phyloP scores from a whole-genome alignment of 2,329 filamentous ascomycete species.

The Dendrostoma leiphaemia region DNA sequence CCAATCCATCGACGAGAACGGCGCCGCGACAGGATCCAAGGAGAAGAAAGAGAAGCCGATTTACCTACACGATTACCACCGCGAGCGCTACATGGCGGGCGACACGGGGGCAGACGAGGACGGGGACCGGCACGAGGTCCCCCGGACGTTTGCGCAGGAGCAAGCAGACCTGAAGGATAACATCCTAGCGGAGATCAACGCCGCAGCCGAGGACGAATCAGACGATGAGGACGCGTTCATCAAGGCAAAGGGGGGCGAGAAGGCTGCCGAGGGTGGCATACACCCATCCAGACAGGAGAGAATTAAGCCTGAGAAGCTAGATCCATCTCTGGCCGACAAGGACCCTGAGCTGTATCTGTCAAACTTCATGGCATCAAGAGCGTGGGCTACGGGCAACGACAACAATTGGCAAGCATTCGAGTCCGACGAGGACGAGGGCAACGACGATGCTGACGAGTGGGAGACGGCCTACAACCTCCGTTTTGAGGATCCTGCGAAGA shows the following conservation, averaged over 20 bases:
- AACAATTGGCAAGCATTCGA: slow-evolving; percentile 78
- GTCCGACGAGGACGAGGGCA: slow-evolving; percentile 85
- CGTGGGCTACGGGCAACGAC: slow-evolving; percentile 74
- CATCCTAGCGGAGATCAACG: slow-evolving; percentile 79
- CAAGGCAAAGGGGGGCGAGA: slow-evolving; percentile 59
- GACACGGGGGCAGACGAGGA: slow-evolving; percentile 57
- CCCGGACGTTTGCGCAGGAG: slow-evolving; percentile 80
- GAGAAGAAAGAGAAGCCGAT: slow-evolving; percentile 78
- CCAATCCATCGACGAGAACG: slow-evolving; percentile 55
- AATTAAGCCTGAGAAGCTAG: slow-evolving; percentile 53
- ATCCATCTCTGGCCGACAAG: slow-evolving; percentile 76
- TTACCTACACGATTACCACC: slow-evolving; percentile 85
- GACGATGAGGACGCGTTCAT: slow-evolving; percentile 73
- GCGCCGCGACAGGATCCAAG: slow-evolving; percentile 25
- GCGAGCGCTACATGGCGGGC: slow-evolving; percentile 80
- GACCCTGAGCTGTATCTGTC: slow-evolving; percentile 88
- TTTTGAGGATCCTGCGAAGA: slow-evolving; percentile 86
- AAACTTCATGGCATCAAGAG: slow-evolving; percentile 89
- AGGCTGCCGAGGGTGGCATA: slow-evolving; percentile 39
- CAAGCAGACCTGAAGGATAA: slow-evolving; percentile 79
- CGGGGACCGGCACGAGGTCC: slow-evolving; percentile 40
- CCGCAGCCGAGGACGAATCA: slow-evolving; percentile 50
- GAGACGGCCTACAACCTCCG: slow-evolving; percentile 94
- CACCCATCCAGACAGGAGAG: slow-evolving; percentile 54
- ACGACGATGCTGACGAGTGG: slow-evolving; percentile 78